Base-by-base conservation (phyloP, 306 rosid genomes). In the Cicer chorassanicum region DNA sequence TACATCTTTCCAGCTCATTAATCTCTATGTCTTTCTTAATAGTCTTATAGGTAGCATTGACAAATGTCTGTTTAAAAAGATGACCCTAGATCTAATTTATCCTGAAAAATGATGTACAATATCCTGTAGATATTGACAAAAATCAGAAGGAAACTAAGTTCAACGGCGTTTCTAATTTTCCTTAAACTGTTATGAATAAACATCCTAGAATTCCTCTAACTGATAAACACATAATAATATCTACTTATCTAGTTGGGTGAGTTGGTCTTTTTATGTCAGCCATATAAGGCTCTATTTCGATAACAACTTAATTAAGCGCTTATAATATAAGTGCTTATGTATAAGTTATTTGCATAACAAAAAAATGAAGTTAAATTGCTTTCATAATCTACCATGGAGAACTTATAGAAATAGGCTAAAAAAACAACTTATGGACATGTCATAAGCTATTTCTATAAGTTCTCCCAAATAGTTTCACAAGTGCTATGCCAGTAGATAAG, bases 31-130 rank as follows among this genome's bases (percentile, higher is more conserved):
- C 36, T 29, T 29, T 29, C 4, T 29, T 29, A 29, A 4, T 29
- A 29, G 36, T 29, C 36, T 29, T 29, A 29, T 66, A 21, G 65
- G 36, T 72, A 38, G 40, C 48, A 14, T 40, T 49, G 29, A 66
- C 36, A 66, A 39, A 29, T 65, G 50, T 67, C 53, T 15, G 44
- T 38, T 66, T 21, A 40, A 72, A 81, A 76, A 69, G 36, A 29
- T 29, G 36, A 68, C 29, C 34, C 24, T 57, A 67, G 39, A 13
- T 19, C 61, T 70, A 15, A 39, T n/a, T 11, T 61, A 48, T 48
- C 68, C 45, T 16, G 14, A 53, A 59, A 41, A 57, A 21, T 24
- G 24, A 65, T 42, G 48, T 14, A 70, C 46, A 36, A 45, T 18
- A 46, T 73, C 71, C 65, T 56, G 6, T 45, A 4, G 15, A 66